A percentile compares a stretch with the other conserved stretches of the same genome.
phyloP scores from a whole-genome alignment of 805 yeast genomes.

The Spathaspora gorwiae region DNA sequence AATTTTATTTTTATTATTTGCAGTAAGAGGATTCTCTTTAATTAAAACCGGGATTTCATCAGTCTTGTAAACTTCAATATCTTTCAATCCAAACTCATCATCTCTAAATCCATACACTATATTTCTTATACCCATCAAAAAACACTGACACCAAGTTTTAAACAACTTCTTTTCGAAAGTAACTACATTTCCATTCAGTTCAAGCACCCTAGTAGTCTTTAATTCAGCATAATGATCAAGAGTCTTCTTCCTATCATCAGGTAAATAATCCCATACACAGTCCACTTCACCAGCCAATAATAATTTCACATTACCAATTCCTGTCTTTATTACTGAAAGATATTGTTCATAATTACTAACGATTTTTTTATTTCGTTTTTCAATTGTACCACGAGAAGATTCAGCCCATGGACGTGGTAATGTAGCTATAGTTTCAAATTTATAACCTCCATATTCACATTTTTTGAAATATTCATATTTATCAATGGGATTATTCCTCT shows the following conservation, averaged over 20 bases:
- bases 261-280: conserved; percentile 79
- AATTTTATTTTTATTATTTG: conserved; percentile 37
- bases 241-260: conserved; percentile 42
- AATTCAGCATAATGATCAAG: conserved; percentile 78
- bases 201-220: conserved; percentile 62
- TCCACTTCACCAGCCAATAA: conserved; percentile 89
- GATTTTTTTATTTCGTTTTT: conserved; percentile 52
- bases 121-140: conserved; percentile 77
- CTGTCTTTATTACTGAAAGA: conserved; percentile 75
- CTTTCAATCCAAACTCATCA: conserved; percentile 54
- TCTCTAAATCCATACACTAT: conserved; percentile 86
- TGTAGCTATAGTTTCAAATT: conserved; percentile 78
- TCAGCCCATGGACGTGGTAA: conserved; percentile 71
- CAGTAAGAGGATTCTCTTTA: conserved; percentile 45
- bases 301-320: conserved; percentile 68
- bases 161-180: conserved; percentile 73
- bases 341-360: conserved; percentile 77
- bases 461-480: conserved; percentile 24
- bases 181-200: conserved; percentile 51
- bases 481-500: conserved; percentile 17
- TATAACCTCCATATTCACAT: conserved; percentile 68
- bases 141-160: conserved; percentile 90
- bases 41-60: conserved; percentile 72
- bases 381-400: conserved; percentile 62
- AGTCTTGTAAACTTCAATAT: conserved; percentile 72